Conservation (phyloP, 2,329 filamentous ascomycete genomes). For the Tolypocladium nubicola region DNA sequence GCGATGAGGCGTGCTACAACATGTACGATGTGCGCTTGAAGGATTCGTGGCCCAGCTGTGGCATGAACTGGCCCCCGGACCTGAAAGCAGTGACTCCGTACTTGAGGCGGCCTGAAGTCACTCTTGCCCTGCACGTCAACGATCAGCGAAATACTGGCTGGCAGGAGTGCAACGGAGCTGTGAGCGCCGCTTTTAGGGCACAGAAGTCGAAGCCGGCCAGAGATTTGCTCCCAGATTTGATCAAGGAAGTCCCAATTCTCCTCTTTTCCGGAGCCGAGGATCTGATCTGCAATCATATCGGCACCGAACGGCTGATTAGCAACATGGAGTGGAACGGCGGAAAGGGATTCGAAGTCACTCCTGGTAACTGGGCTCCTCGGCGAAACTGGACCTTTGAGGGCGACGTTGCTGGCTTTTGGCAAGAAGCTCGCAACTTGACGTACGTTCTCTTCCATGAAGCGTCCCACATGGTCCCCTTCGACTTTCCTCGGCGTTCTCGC, state of each 20-base stretch:
- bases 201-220: conserved; percentile 63
- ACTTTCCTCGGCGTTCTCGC: conserved; percentile 72
- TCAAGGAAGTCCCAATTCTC: conserved; percentile 67
- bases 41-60: conserved; percentile 74
- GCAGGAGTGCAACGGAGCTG: conserved; percentile 78
- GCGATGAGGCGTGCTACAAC: conserved; percentile 62
- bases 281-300: conserved; percentile 93
- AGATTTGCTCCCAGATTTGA: conserved; percentile 63
- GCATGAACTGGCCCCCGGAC: conserved; percentile 97
- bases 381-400: conserved; percentile 91
- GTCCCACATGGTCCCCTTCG: conserved; percentile 97
- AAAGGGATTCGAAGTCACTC: conserved; percentile 79
- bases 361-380: conserved; percentile 84
- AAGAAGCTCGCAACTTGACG: conserved; percentile 87
- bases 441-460: conserved; percentile 94
- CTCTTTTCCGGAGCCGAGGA: conserved; percentile 93
- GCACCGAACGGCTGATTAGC: conserved; percentile 82
- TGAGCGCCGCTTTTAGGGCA: conserved; percentile 61
- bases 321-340: conserved; percentile 88
- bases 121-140: conserved; percentile 71
- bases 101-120: conserved; percentile 71
- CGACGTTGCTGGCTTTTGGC: conserved; percentile 80
- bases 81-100: conserved; percentile 70
- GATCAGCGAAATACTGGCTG: conserved; percentile 75
- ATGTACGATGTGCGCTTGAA: conserved; percentile 93